A percentile compares a stretch with the other conserved stretches of the same genome.
Evolutionary conservation across 768 basidiomycete species (phyloP).

Genomic region (Podaxis mareebaensis): DNA sequence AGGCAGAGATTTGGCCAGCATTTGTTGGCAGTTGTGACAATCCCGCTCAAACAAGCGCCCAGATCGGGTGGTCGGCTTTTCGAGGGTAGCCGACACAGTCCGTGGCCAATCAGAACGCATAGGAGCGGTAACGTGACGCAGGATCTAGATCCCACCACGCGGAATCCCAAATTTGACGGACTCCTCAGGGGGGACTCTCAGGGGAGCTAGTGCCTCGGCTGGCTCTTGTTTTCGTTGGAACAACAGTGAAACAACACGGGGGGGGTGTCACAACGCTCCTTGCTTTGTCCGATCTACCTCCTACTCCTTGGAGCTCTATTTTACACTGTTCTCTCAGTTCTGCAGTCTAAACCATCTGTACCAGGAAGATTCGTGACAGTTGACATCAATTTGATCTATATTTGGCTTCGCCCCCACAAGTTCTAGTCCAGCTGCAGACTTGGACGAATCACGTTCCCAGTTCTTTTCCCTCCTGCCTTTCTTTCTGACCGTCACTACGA

Average conservation of each 20-base stretch:
- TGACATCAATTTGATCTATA: slow-evolving; percentile 16
- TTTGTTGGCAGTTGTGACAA: not conserved
- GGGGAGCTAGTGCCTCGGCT: not conserved
- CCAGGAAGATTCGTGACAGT: slow-evolving; percentile 4
- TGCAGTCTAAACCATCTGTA: not conserved
- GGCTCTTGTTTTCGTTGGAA: not conserved
- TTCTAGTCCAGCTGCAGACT: slow-evolving; percentile 3
- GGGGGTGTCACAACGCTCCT: not conserved
- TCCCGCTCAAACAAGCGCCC: not conserved
- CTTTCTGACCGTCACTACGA: slow-evolving; percentile 6
- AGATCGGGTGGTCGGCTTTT: not conserved
- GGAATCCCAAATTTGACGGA: not conserved
- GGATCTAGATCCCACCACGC: not conserved
- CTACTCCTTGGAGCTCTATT: not conserved
- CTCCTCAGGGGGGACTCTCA: not conserved
- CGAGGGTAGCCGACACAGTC: not conserved
- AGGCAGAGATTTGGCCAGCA: not conserved
- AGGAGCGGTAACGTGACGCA: not conserved
- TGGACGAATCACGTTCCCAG: not conserved
- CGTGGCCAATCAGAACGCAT: not conserved
- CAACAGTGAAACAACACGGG: not conserved
- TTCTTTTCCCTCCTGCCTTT: slow-evolving; percentile 2
- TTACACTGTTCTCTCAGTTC: not conserved
- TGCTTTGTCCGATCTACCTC: not conserved
- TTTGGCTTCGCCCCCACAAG: slow-evolving; percentile 10